Evolutionary conservation across 2,329 filamentous ascomycete genomes (phyloP).

Genomic region (Corynespora cassiicola): DNA sequence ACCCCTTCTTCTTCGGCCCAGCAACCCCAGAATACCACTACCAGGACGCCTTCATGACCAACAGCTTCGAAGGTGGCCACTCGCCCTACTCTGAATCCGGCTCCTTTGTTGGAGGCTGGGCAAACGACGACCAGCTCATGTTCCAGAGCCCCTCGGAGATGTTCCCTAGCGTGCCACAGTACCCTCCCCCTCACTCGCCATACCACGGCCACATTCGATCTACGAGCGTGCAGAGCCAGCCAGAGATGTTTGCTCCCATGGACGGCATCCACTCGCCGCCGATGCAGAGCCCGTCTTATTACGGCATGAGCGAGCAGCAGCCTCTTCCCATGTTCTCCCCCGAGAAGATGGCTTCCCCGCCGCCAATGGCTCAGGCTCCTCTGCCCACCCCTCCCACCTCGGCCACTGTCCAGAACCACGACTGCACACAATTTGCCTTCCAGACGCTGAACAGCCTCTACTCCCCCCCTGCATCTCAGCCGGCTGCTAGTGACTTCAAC

Average conservation of each 20-base stretch:
- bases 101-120: constrained; percentile 35
- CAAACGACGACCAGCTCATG: constrained; percentile 40
- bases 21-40: constrained; percentile 43
- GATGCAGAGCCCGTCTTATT: constrained; percentile 29
- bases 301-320: constrained; percentile 31
- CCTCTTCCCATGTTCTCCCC: constrained; percentile 19
- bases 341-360: constrained; percentile 29
- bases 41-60: constrained; percentile 38
- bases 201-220: constrained; percentile 33
- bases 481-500: constrained; percentile 31
- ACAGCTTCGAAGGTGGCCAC: constrained; percentile 36
- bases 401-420: constrained; percentile 31
- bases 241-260: constrained; percentile 36
- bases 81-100: constrained; percentile 42
- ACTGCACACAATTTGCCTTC: constrained; percentile 45
- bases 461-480: constrained; percentile 33
- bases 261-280: constrained; percentile 30
- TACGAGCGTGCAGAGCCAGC: constrained; percentile 38
- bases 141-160: constrained; percentile 33
- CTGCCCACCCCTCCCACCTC: constrained; percentile 35
- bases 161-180: constrained; percentile 34
- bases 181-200: constrained; percentile 21
- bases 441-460: constrained; percentile 42
- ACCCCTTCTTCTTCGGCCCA: constrained; percentile 42
- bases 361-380: constrained; percentile 32